Base-by-base conservation (phyloP, 768 basidiomycete species). In the Tylopilus plumbeoviolaceoides region DNA sequence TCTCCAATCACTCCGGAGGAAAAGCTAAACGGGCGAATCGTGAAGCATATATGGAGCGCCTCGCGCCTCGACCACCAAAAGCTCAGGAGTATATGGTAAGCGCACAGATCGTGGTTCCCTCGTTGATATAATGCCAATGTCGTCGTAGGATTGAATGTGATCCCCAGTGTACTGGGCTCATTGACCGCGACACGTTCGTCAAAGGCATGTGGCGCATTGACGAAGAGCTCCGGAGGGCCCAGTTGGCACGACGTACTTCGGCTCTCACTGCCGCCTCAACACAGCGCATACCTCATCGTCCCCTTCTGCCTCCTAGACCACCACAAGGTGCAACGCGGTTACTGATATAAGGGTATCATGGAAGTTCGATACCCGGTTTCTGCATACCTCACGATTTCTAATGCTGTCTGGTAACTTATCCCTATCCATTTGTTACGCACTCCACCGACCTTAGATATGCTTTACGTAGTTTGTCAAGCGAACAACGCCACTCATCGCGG, bases 161-260 rank as follows among this genome's bases (percentile, higher is more conserved):
- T 66, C 68, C 77, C 4, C 67, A 68, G 4, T 65, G 71, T 5
- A 72, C 68, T 28, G 88, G 87, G 4, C 74, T 74, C n/a, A 73
- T 92, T 11, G 79, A 82, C 57, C 72, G 81, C 5, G 85, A 87
- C 17, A 73, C 72, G 17, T 92, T 92, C 58, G 78, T 83, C 38
- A 79, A 76, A 57, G 90, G 88, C 47, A 90, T 91, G 87, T 91
- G 89, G 89, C 81, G 83, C 35, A 87, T 92, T 27, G 89, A 92
- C 68, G 87, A 89, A 67, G 89, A 90, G 59, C 79, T 91, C 12
- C 74, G 85, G n/a, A 78, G 81, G 43, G 75, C 78, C 6, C 80
- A 85, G 42, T 57, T 73, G 28, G 69, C 59, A n/a, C 60, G 58
- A 36, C 66, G 64, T 40, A 54, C 62, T 38, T 72, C 64, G 12